These are phyloP conservation scores for Calonectria pseudoturangicola DNA, from an alignment of 2,329 filamentous ascomycete species.

Conservation along the genomic window DNA sequence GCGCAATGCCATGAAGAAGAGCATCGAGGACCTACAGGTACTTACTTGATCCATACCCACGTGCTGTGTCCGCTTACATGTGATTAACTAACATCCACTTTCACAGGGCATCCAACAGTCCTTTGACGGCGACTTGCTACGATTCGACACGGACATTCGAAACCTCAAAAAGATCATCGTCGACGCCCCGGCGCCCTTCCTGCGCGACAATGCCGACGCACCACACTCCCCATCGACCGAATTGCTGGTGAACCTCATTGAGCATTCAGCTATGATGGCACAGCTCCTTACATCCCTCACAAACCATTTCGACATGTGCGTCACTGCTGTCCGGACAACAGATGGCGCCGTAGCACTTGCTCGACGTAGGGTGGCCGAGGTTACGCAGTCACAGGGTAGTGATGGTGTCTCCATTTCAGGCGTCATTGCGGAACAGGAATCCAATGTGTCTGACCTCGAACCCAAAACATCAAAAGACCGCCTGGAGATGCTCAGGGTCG, in stretches of 20 bases:
- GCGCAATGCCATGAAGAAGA: conserved; percentile 79
- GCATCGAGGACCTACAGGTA: conserved; percentile 82
- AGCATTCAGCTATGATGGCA: conserved; percentile 88
- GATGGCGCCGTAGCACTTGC: conserved; percentile 85
- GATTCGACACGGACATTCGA: conserved; percentile 84
- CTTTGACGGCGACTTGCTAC: conserved; percentile 84
- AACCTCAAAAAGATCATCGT: conserved; percentile 76
- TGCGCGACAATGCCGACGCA: conserved; percentile 59
- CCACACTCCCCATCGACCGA: conserved; percentile 65
- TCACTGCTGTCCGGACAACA: conserved; percentile 92
- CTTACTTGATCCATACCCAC: conserved; percentile 18
- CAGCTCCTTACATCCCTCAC: conserved; percentile 86
- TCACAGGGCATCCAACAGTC: conserved; percentile 77
- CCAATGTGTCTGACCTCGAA: conserved; percentile 72
- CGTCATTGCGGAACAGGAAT: conserved; percentile 76
- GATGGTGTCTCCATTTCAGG: conserved; percentile 79
- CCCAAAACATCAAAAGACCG: conserved; percentile 86
- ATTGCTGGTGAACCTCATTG: conserved; percentile 78
- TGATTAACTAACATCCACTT: conserved; percentile 37
- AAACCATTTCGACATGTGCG: conserved; percentile 93
- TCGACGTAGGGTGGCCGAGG: conserved; percentile 80
- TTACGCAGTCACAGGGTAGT: conserved; percentile 67
- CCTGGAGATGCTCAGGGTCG: conserved; percentile 87
- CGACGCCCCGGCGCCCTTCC: conserved; percentile 60
- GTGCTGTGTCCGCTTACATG: background rate